Evolutionary conservation across 352 stramenopile genomes (phyloP).

Genomic region (Globisporangium nunn): DNA sequence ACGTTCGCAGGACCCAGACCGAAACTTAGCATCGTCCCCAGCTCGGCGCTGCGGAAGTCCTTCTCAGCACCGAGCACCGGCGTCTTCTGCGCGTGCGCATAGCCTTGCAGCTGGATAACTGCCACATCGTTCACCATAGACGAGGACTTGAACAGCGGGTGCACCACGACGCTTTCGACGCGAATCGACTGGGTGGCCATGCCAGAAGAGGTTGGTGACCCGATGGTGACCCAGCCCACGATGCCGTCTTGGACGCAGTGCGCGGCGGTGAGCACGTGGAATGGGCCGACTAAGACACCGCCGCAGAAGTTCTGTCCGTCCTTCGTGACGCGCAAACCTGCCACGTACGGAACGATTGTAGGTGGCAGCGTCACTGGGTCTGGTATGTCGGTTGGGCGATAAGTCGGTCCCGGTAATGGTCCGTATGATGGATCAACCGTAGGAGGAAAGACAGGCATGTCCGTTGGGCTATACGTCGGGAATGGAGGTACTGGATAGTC

Average conservation of each 20-base stretch:
- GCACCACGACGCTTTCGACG: conserved; percentile 1
- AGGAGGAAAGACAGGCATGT: no score
- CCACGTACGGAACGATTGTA: background rate
- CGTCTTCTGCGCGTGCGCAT: no score
- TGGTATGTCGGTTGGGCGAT: no score
- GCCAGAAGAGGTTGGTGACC: no score
- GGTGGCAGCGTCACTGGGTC: no score
- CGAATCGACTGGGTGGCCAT: conserved; percentile 1
- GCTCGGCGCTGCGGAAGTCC: conserved; percentile 15
- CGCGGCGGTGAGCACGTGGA: conserved; percentile 9
- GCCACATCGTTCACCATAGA: background rate
- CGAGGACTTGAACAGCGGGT: conserved; percentile 19
- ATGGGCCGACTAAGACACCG: conserved; percentile 7
- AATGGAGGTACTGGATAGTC: no score
- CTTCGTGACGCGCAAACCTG: conserved; percentile 1
- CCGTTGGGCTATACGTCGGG: no score
- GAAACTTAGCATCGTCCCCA: conserved; percentile 7
- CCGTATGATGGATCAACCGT: no score
- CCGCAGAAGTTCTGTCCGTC: conserved; percentile 8
- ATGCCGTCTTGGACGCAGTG: conserved; percentile 5
- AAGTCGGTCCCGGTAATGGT: no score
- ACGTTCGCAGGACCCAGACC: background rate
- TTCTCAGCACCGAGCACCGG: background rate
- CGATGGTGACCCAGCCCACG: background rate
- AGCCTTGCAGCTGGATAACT: no score